Conservation (phyloP, 202 grass and related monocot species). For the Zoysia matrella region DNA sequence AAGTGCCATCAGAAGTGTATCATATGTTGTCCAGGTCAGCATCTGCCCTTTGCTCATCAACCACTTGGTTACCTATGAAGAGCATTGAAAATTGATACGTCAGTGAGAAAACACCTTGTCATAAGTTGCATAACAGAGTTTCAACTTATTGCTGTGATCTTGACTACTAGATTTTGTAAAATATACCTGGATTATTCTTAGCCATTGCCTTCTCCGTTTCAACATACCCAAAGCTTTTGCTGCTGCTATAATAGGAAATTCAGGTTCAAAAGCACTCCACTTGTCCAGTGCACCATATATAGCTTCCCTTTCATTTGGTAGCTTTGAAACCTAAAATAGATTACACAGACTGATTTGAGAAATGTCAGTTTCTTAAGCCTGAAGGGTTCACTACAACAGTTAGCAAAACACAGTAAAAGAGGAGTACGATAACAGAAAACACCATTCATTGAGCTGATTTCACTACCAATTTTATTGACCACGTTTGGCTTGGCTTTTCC, state of each 20-base stretch:
- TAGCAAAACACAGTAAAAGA: not conserved
- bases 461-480: not conserved
- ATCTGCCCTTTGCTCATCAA: slow-evolving; percentile 90
- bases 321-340: slow-evolving; percentile 69
- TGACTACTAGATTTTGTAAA: not conserved
- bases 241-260: slow-evolving; percentile 75
- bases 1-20: slow-evolving; percentile 75
- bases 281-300: slow-evolving; percentile 83
- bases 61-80: slow-evolving; percentile 83
- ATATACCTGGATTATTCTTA: slow-evolving; percentile 77
- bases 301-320: slow-evolving; percentile 76
- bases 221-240: slow-evolving; percentile 85
- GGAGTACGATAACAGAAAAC: slow-evolving; percentile 2
- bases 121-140: not conserved
- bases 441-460: slow-evolving; percentile 13
- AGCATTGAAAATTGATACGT: not conserved
- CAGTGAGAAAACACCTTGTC: not conserved
- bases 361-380: slow-evolving; percentile 33
- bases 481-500: too few species aligned
- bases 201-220: slow-evolving; percentile 68
- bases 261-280: slow-evolving; percentile 88
- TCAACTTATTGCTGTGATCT: not conserved
- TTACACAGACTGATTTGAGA: slow-evolving; percentile 49
- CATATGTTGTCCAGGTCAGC: slow-evolving; percentile 82
- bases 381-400: slow-evolving; percentile 19